Conservation (phyloP, 352 stramenopile species). For the Phytophthora sp. region DNA sequence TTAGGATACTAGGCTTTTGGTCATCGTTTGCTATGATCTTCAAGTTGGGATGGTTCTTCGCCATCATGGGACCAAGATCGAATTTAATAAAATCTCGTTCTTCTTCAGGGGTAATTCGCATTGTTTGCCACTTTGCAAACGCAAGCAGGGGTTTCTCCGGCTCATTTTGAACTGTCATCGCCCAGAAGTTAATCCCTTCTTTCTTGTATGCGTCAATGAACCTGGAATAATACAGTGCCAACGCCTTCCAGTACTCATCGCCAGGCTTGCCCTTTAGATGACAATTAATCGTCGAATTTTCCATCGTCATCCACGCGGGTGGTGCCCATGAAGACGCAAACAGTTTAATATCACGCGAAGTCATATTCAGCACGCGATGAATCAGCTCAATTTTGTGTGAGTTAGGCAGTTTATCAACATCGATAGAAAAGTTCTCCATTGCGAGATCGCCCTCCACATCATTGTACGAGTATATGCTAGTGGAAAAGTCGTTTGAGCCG, state of each 20-base stretch:
- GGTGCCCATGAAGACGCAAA: conserved; percentile 78
- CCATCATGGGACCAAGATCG: conserved; percentile 66
- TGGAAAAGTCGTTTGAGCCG: conserved; percentile 77
- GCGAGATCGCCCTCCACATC: no score
- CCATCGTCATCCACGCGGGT: conserved; percentile 80
- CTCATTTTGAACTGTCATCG: conserved; percentile 82
- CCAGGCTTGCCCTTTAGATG: conserved; percentile 47
- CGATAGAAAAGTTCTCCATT: conserved; percentile 68
- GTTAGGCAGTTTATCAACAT: conserved; percentile 54
- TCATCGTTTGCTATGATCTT: conserved; percentile 81
- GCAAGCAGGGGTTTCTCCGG: conserved; percentile 46
- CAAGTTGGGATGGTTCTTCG: conserved; percentile 63
- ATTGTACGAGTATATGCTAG: conserved; percentile 48
- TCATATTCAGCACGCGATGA: conserved; percentile 38
- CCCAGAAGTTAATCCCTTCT: conserved; percentile 71
- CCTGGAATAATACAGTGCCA: conserved; percentile 80
- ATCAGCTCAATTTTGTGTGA: conserved; percentile 45
- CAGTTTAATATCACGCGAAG: conserved; percentile 55
- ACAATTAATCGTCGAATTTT: conserved; percentile 48
- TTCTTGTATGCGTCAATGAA: conserved; percentile 74
- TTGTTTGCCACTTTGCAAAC: conserved; percentile 48
- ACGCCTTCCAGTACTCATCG: conserved; percentile 51
- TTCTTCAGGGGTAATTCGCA: conserved; percentile 34
- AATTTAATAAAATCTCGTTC: conserved; percentile 69
- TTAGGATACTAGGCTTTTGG: conserved; percentile 61